Evolutionary conservation across 495 filamentous ascomycete genomes (phyloP).

Genomic region (Penicillium herquei): DNA sequence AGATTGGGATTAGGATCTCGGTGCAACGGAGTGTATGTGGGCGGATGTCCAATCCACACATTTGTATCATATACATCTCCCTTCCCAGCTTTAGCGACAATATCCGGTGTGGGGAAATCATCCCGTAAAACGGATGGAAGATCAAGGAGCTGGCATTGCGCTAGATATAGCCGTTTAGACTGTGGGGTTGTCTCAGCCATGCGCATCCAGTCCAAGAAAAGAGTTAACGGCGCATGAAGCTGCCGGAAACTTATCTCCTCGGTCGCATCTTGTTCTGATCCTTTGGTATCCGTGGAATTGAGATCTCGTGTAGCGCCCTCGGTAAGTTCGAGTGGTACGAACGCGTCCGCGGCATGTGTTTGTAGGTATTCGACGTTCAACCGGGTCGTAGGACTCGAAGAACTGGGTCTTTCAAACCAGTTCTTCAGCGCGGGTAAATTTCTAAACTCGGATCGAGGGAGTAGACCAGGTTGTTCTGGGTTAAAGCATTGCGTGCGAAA

Average conservation of each 20-base stretch:
- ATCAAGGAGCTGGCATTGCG: constrained; percentile 69
- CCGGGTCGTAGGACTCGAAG: constrained; percentile 4
- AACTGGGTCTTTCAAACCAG: constrained; percentile 47
- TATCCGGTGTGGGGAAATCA: constrained; percentile 66
- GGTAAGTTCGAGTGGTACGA: constrained; percentile 61
- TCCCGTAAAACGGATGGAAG: constrained; percentile 59
- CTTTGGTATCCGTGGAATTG: neutral
- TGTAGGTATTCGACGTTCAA: constrained; percentile 52
- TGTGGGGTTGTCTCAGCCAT: constrained; percentile 31
- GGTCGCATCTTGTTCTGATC: neutral
- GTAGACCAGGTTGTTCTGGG: constrained; percentile 44
- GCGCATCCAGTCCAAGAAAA: constrained; percentile 57
- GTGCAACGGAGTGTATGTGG: constrained; percentile 87
- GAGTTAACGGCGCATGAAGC: constrained; percentile 53
- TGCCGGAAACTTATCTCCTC: constrained; percentile 44
- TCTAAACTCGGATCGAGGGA: constrained; percentile 45
- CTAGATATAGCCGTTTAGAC: constrained; percentile 66
- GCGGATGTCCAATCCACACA: constrained; percentile 83
- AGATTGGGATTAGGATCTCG: constrained; percentile 92
- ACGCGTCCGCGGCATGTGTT: constrained; percentile 43
- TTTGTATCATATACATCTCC: constrained; percentile 83
- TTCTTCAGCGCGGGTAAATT: constrained; percentile 49
- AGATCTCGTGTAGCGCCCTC: constrained; percentile 2
- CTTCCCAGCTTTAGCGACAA: constrained; percentile 58
- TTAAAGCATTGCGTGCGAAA: constrained; percentile 51